Conservation (phyloP, 441 rosid genomes). For the Bruguiera hainesii region DNA sequence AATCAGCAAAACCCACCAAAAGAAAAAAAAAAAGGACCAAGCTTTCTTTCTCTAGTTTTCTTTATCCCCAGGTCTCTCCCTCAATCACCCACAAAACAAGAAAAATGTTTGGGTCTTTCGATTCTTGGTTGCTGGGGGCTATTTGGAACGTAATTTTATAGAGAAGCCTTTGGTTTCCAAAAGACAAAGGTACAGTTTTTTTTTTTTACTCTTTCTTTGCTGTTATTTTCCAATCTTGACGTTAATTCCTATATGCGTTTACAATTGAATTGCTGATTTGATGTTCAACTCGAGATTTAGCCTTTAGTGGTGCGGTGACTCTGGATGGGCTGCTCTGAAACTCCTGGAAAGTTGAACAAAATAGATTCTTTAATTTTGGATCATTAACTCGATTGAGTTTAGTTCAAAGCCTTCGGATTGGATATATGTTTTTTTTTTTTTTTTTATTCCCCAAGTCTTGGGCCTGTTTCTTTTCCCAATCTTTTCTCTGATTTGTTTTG, state of each 20-base stretch:
- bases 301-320: neutral
- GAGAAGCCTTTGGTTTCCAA: no score
- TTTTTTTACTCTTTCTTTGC: neutral
- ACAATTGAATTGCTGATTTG: neutral
- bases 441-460: neutral
- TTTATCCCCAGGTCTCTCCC: neutral
- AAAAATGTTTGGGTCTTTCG: neutral
- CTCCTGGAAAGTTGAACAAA: neutral
- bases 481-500: no score
- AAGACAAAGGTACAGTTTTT: no score
- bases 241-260: constrained; percentile 1
- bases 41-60: neutral
- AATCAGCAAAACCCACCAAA: neutral
- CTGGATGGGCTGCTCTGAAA: neutral
- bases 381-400: constrained; percentile 1
- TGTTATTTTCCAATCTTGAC: neutral
- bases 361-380: neutral
- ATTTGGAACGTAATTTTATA: no score
- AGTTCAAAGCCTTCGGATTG: neutral
- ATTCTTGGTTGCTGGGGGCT: neutral
- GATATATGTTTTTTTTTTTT: no score
- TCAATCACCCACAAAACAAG: neutral
- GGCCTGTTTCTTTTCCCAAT: neutral
- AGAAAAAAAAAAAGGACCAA: neutral
- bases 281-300: neutral